Percentiles rank a stretch among this genome's conserved stretches.
Conservation (phyloP, 208 protist species). For the Trypanosoma avium region DNA sequence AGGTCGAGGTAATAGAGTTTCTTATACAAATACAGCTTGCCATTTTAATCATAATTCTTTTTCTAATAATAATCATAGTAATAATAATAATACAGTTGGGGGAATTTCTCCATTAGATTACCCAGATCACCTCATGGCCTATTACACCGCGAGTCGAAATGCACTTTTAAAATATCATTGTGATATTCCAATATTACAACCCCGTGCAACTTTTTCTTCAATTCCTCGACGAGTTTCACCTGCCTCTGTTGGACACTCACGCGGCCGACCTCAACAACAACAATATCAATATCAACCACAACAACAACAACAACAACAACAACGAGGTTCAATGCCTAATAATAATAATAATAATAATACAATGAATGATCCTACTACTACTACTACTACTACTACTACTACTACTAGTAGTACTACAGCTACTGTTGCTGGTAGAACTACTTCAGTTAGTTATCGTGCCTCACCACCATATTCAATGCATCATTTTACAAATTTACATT, state of each 20-base stretch:
- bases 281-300: background rate
- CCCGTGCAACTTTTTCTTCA: slow-evolving; percentile 18
- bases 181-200: slow-evolving; percentile 22
- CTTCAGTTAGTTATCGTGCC: background rate
- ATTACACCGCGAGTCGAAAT: slow-evolving; percentile 24
- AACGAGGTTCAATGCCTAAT: no score
- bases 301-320: no score
- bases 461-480: slow-evolving; percentile 5
- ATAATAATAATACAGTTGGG: background rate
- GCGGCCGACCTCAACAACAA: background rate
- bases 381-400: no score
- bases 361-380: no score
- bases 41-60: no score
- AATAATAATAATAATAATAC: no score
- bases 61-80: slow-evolving; percentile 1
- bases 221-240: slow-evolving; percentile 13
- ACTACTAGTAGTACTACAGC: no score
- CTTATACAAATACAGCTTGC: no score
- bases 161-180: slow-evolving; percentile 29
- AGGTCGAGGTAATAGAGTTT: no score
- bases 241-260: slow-evolving; percentile 16
- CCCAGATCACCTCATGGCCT: slow-evolving; percentile 28
- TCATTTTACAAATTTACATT: no score
- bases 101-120: slow-evolving; percentile 28
- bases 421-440: no score